A percentile compares a stretch with the other conserved stretches of the same genome.
These are phyloP conservation scores for Albugo laibachii DNA, from an alignment of 352 stramenopile genomes.

Conservation along the genomic window DNA sequence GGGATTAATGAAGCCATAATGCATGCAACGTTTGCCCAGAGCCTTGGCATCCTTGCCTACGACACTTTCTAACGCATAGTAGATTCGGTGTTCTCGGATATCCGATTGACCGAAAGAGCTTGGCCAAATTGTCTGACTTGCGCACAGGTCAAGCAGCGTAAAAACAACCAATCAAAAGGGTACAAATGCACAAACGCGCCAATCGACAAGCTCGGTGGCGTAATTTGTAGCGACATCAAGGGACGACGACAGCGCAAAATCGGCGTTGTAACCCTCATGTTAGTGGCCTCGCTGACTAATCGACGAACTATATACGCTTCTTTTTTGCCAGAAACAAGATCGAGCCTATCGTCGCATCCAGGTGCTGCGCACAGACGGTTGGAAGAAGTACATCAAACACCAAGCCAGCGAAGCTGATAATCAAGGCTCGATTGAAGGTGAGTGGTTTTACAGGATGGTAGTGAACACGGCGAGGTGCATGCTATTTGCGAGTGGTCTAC, in stretches of 20 bases:
- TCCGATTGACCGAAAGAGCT: constrained; percentile 1
- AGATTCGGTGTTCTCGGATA: neutral
- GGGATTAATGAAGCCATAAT: neutral
- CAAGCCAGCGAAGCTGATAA: constrained; percentile 13
- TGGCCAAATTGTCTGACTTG: constrained; percentile 3
- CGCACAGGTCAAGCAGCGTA: neutral
- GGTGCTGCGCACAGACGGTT: constrained; percentile 2
- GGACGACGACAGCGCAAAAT: neutral
- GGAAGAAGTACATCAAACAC: constrained; percentile 10
- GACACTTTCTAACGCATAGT: constrained; percentile 5
- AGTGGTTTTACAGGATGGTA: neutral
- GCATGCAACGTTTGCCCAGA: neutral
- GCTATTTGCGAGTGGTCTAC: neutral
- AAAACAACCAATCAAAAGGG: neutral
- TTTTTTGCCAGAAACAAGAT: neutral
- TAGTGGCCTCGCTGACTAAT: neutral
- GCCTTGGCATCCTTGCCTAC: constrained; percentile 4
- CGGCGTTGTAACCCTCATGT: neutral
- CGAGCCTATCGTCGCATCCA: neutral
- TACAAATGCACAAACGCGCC: neutral
- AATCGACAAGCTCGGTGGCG: neutral
- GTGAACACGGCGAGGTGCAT: neutral
- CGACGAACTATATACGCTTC: neutral
- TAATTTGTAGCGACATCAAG: neutral
- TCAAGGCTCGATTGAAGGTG: neutral